A percentile compares a stretch with the other conserved stretches of the same genome.
These are phyloP conservation scores for Solanum ossicruentum DNA, from an alignment of 257 asterid genomes.

Conservation along the genomic window DNA sequence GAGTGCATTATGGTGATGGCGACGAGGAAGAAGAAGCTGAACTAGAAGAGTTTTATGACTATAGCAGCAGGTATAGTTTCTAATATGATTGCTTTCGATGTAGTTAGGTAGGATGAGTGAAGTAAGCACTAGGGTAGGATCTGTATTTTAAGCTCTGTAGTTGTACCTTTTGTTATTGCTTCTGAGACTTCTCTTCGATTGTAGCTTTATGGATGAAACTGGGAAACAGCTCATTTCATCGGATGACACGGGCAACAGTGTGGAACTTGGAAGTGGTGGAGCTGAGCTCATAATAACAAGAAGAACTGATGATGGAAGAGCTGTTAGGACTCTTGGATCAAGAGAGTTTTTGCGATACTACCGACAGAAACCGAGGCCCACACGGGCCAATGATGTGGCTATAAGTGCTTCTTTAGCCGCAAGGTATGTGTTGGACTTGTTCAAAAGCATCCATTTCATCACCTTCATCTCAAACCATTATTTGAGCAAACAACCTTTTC, in stretches of 20 bases:
- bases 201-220: constrained; percentile 50
- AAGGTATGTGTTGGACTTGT: constrained; percentile 29
- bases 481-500: neutral
- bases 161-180: neutral
- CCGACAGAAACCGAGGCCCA: constrained; percentile 86
- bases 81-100: neutral
- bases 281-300: constrained; percentile 64
- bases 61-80: constrained; percentile 71
- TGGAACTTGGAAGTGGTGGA: constrained; percentile 69
- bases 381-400: constrained; percentile 33
- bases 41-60: constrained; percentile 87
- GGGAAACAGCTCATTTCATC: constrained; percentile 59
- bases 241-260: constrained; percentile 27
- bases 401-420: constrained; percentile 49
- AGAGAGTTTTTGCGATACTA: constrained; percentile 82
- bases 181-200: neutral
- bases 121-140: neutral
- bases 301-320: constrained; percentile 14
- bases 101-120: neutral
- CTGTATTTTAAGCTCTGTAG: neutral
- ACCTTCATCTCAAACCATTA: neutral
- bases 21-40: constrained; percentile 94
- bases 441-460: neutral
- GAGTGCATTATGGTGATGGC: constrained; percentile 92
- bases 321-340: constrained; percentile 77